Percentiles rank a stretch among this genome's conserved stretches.
Evolutionary conservation across 139 green algal species (phyloP).

Genomic region (Auxenochlorella protothecoides): DNA sequence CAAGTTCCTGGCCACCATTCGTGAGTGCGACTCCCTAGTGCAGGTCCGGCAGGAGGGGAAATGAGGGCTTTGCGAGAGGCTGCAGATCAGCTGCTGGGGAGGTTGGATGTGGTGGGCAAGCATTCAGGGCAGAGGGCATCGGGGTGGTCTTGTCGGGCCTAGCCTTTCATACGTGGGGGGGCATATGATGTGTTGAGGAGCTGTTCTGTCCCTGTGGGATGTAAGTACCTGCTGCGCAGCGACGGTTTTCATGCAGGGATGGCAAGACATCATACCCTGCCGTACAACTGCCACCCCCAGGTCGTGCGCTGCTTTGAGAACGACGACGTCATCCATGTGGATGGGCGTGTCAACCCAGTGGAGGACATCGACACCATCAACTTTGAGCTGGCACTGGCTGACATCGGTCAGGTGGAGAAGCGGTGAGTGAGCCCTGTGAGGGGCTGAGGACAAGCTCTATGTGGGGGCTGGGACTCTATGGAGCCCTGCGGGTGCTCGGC

Average conservation of each 20-base stretch:
- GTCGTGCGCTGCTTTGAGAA: constrained; percentile 97
- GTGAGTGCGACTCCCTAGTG: constrained; percentile 86
- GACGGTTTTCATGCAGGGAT: no score
- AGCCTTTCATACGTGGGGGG: no score
- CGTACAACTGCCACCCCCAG: constrained; percentile 27
- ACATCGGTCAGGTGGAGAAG: constrained; percentile 80
- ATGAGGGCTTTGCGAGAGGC: no score
- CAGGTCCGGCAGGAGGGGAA: constrained; percentile 37
- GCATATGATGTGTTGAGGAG: no score
- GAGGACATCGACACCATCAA: constrained; percentile 86
- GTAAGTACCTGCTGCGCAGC: no score
- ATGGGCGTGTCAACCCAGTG: constrained; percentile 54
- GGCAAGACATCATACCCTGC: no score
- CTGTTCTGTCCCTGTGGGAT: no score
- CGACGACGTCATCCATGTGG: constrained; percentile 87
- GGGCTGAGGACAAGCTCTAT: not conserved
- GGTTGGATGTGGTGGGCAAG: no score
- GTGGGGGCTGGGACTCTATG: not conserved
- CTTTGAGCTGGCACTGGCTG: constrained; percentile 87
- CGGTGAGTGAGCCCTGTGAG: not conserved
- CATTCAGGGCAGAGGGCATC: no score
- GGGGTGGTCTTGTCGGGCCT: no score
- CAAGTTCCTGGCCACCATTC: constrained; percentile 96
- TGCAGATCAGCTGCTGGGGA: no score
- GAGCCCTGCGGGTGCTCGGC: no score